These are phyloP conservation scores for Umbelopsis ramanniana DNA, from an alignment of 192 early-diverging fungal genomes.

Conservation along the genomic window DNA sequence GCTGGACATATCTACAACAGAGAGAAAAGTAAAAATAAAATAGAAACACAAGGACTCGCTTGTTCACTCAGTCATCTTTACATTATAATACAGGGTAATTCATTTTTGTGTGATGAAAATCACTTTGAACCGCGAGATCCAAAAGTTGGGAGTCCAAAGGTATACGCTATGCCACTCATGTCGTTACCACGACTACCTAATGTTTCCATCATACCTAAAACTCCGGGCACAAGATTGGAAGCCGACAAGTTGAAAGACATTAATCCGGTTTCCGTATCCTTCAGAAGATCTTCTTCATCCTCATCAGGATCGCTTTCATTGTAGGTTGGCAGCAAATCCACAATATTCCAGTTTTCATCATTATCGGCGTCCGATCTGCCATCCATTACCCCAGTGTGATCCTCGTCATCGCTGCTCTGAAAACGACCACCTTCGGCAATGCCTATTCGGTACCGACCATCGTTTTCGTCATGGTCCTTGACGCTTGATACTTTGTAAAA, in stretches of 20 bases:
- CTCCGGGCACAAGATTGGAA: conserved; percentile 30
- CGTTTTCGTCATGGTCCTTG: not conserved
- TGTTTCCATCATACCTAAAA: conserved; percentile 33
- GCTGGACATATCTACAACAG: too few relatives aligned
- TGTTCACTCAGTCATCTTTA: too few relatives aligned
- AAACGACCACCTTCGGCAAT: not conserved
- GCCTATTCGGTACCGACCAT: conserved; percentile 12
- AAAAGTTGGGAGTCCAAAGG: conserved; percentile 14
- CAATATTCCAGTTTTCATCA: conserved; percentile 41
- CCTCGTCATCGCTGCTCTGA: not conserved
- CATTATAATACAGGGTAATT: not conserved
- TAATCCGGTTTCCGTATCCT: not conserved
- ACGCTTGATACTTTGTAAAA: not conserved
- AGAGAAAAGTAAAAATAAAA: too few relatives aligned
- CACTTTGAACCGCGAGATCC: not conserved
- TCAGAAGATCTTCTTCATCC: conserved; percentile 23
- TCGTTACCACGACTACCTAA: conserved; percentile 15
- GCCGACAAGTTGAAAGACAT: conserved; percentile 34
- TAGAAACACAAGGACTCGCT: too few relatives aligned
- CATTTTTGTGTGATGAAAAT: not conserved
- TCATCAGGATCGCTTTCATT: conserved; percentile 5
- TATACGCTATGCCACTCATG: conserved; percentile 12
- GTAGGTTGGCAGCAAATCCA: conserved; percentile 38
- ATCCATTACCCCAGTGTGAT: not conserved
- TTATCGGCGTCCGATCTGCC: not conserved